A percentile compares a stretch with the other conserved stretches of the same genome.
Evolutionary conservation across 164 flowering plant species (phyloP).

Genomic region (Nelumbo lutea): DNA sequence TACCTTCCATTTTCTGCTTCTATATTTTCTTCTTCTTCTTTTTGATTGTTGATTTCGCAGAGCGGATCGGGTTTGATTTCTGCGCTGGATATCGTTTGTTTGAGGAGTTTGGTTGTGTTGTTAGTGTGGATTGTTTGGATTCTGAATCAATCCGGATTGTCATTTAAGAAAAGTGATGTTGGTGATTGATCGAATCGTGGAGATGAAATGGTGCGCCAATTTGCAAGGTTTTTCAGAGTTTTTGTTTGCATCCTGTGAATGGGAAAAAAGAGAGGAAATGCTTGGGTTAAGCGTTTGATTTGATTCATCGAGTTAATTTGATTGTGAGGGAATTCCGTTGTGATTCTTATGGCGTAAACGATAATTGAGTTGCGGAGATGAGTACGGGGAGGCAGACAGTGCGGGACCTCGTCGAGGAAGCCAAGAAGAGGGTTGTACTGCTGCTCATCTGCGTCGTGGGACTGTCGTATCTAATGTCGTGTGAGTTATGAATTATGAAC

Average conservation of each 20-base stretch:
- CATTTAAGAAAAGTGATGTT: background rate
- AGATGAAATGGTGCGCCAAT: constrained; percentile 1
- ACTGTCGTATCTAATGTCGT: constrained; percentile 88
- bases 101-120: background rate
- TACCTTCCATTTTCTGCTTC: background rate
- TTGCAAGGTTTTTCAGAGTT: background rate
- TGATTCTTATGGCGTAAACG: constrained; percentile 6
- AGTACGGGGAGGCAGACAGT: constrained; percentile 50
- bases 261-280: background rate
- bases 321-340: constrained; percentile 1
- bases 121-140: background rate
- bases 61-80: constrained; percentile 1
- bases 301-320: background rate
- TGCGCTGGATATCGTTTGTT: background rate
- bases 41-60: background rate
- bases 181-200: constrained; percentile 6
- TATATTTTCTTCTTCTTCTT: background rate
- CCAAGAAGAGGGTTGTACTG: constrained; percentile 81
- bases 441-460: constrained; percentile 77
- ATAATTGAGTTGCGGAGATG: constrained; percentile 34
- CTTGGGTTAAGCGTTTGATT: constrained; percentile 3
- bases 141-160: background rate
- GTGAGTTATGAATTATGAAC: constrained; percentile 39
- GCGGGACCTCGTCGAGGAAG: constrained; percentile 88
- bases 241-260: background rate